Evolutionary conservation across 768 basidiomycete genomes (phyloP).

Genomic region (Multifurca ochricompacta): DNA sequence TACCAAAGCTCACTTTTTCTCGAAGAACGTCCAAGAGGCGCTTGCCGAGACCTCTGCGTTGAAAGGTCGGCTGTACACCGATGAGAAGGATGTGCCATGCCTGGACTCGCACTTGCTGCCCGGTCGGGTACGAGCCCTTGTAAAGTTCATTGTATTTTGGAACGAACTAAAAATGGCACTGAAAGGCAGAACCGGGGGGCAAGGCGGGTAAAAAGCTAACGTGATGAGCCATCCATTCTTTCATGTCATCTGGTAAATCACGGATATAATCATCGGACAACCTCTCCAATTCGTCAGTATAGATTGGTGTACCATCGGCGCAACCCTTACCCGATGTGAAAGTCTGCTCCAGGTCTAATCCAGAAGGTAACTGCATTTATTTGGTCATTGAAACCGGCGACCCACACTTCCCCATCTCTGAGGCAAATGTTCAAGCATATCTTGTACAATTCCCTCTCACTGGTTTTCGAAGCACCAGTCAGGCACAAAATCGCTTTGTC

Average conservation of each 20-base stretch:
- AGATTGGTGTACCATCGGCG: background rate
- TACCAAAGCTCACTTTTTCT: background rate
- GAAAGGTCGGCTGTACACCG: background rate
- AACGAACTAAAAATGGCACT: background rate
- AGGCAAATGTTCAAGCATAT: background rate
- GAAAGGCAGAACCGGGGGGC: background rate
- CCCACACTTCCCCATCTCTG: slow-evolving; percentile 9
- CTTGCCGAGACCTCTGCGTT: background rate
- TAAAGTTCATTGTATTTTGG: slow-evolving; percentile 3
- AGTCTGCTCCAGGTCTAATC: slow-evolving; percentile 7
- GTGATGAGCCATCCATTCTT: background rate
- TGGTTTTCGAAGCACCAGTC: background rate
- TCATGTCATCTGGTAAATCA: background rate
- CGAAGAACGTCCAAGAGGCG: background rate
- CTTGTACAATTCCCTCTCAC: slow-evolving; percentile 1
- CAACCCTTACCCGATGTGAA: background rate
- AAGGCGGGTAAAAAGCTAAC: background rate
- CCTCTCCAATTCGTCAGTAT: background rate
- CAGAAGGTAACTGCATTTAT: slow-evolving; percentile 4
- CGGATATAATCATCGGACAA: background rate
- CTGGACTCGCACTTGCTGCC: background rate
- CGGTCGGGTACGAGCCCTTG: background rate
- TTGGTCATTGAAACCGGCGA: background rate
- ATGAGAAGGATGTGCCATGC: background rate
- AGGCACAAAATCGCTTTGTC: slow-evolving; percentile 6